Percentiles rank a stretch among this genome's conserved stretches.
phyloP scores from a whole-genome alignment of 2,329 filamentous ascomycete genomes.

The Talaromyces sp. region DNA sequence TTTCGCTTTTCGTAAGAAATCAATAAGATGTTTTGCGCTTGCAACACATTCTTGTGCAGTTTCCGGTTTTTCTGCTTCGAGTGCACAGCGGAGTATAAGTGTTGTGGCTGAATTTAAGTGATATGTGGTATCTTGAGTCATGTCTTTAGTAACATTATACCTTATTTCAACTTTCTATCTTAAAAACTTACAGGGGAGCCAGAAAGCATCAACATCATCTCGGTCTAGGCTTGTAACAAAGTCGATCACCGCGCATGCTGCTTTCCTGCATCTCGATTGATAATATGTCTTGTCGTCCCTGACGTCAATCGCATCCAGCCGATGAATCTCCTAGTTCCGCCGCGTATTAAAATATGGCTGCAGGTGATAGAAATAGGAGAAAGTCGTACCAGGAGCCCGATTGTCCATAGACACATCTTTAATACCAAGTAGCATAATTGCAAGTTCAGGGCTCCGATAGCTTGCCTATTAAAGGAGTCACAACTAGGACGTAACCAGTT shows the following conservation, averaged over 20 bases:
- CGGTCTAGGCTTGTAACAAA: constrained; percentile 25
- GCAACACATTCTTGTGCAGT: constrained; percentile 20
- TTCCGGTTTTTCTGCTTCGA: constrained; percentile 20
- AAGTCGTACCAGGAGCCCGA: constrained; percentile 29
- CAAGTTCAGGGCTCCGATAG: constrained; percentile 48
- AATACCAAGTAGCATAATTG: constrained; percentile 49
- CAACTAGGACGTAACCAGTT: constrained; percentile 29
- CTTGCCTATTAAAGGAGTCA: constrained; percentile 34
- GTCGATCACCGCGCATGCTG: constrained; percentile 25
- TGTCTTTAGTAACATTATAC: background rate
- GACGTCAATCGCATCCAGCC: constrained; percentile 33
- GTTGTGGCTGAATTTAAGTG: constrained; percentile 27
- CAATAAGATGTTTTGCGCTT: constrained; percentile 18
- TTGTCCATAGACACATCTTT: constrained; percentile 44
- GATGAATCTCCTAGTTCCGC: constrained; percentile 21
- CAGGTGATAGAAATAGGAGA: background rate
- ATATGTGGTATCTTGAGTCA: constrained; percentile 28
- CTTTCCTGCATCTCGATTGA: constrained; percentile 24
- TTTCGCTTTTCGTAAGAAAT: constrained; percentile 20
- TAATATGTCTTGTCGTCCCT: constrained; percentile 22
- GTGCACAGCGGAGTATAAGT: constrained; percentile 21
- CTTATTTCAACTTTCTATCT: background rate
- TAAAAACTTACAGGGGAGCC: constrained; percentile 28
- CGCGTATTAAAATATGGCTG: background rate
- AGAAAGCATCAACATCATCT: constrained; percentile 27